Conservation (phyloP, 345 rosid genomes). For the Pelargonium nanum region DNA sequence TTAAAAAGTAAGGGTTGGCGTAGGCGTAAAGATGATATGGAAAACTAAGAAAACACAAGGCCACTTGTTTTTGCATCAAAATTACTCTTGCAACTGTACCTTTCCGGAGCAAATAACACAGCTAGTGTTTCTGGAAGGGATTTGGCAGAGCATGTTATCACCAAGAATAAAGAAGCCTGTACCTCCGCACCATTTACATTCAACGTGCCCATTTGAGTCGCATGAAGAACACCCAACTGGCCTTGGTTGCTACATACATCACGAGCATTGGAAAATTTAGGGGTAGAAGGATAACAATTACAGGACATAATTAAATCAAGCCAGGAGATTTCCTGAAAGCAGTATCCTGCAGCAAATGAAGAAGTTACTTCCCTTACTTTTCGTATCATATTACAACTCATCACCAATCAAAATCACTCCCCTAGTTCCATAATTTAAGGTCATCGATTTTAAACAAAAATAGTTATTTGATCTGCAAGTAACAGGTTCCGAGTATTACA, state of each 20-base stretch:
- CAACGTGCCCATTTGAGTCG: slow-evolving; percentile 55
- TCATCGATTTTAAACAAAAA: not conserved
- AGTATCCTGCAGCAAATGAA: not conserved
- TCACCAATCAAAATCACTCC: not conserved
- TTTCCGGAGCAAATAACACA: slow-evolving; percentile 81
- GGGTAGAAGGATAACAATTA: not conserved
- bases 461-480: not conserved
- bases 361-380: not conserved
- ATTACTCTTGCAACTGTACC: slow-evolving; percentile 7
- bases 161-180: slow-evolving; percentile 87
- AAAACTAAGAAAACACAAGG: not conserved
- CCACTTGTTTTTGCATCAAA: not conserved
- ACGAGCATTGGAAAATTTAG: not conserved
- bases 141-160: slow-evolving; percentile 90
- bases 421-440: not conserved
- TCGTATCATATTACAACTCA: not conserved
- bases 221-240: slow-evolving; percentile 67
- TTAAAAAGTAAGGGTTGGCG: not conserved
- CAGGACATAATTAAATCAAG: not conserved
- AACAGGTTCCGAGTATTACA: not conserved
- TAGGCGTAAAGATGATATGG: not conserved
- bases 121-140: slow-evolving; percentile 74
- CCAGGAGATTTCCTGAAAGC: not conserved
- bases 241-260: slow-evolving; percentile 60
- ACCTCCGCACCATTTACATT: slow-evolving; percentile 88